Conservation (phyloP, 2,329 filamentous ascomycete genomes). For the Neospermospora avenae region DNA sequence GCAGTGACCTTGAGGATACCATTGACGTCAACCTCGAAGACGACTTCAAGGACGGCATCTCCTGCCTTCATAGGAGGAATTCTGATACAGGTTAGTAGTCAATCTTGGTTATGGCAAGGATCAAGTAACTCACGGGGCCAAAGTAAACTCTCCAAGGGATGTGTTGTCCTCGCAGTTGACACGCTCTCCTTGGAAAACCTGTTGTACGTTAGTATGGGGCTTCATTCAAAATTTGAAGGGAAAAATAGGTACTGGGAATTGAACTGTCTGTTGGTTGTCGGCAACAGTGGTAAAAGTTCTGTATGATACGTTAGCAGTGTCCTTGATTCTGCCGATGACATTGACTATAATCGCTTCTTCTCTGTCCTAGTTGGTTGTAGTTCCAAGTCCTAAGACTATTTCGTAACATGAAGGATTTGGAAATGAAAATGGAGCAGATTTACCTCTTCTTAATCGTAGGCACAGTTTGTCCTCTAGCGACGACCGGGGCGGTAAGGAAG, state of each 20-base stretch:
- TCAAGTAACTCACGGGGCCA: conserved; percentile 58
- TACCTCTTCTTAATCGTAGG: conserved; percentile 70
- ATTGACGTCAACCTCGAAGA: conserved; percentile 99
- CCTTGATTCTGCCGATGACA: not conserved
- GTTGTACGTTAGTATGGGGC: conserved; percentile 32
- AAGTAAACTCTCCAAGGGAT: conserved; percentile 93
- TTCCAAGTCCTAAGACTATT: not conserved
- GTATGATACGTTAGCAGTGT: conserved; percentile 7
- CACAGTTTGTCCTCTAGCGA: conserved; percentile 71
- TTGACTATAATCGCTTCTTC: too few relatives aligned
- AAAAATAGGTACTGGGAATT: conserved; percentile 13
- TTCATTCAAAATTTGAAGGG: conserved; percentile 30
- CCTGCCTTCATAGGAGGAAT: conserved; percentile 82
- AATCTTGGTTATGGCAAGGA: not conserved
- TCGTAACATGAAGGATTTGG: too few relatives aligned
- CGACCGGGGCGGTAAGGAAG: conserved; percentile 83
- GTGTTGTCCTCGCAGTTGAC: conserved; percentile 99
- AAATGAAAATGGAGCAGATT: not conserved
- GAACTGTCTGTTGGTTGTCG: conserved; percentile 23
- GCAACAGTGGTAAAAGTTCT: conserved; percentile 73
- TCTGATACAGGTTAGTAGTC: not conserved
- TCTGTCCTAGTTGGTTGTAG: too few relatives aligned
- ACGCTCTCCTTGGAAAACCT: conserved; percentile 85
- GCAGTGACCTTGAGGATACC: conserved; percentile 99
- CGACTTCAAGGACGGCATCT: conserved; percentile 93